These are phyloP conservation scores for Neurospora intermedia DNA, from an alignment of 495 filamentous ascomycete genomes.

Conservation along the genomic window DNA sequence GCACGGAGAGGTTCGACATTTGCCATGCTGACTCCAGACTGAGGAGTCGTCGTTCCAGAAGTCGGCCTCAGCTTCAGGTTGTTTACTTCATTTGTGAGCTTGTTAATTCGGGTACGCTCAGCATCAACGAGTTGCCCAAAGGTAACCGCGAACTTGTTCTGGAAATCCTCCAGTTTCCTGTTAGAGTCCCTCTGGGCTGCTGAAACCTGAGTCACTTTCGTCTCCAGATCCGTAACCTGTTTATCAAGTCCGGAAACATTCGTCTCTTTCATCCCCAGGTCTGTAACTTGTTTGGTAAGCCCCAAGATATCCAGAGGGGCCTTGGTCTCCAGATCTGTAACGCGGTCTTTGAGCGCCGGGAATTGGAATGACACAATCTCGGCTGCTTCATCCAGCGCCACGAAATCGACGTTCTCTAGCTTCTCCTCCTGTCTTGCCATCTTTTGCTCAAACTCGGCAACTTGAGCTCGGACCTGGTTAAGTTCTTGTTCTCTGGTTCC, in stretches of 20 bases:
- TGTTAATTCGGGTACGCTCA: neutral
- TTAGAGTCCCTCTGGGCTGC: neutral
- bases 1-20: neutral
- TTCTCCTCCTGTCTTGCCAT: slow-evolving; percentile 4
- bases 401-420: slow-evolving; percentile 4
- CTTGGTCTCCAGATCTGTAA: neutral
- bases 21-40: neutral
- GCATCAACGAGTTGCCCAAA: neutral
- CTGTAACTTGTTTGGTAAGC: neutral
- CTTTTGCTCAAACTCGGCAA: neutral
- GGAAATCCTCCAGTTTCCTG: neutral
- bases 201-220: neutral
- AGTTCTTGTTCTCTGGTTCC: neutral
- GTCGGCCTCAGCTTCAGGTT: neutral
- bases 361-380: slow-evolving; percentile 5
- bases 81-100: neutral
- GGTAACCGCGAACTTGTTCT: neutral
- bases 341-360: neutral
- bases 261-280: neutral
- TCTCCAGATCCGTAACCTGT: slow-evolving; percentile 1
- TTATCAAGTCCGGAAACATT: neutral
- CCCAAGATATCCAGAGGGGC: neutral
- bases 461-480: neutral
- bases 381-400: slow-evolving; percentile 1
- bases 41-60: neutral